Base-by-base conservation (phyloP, 495 filamentous ascomycete species). In the Podospora conica region DNA sequence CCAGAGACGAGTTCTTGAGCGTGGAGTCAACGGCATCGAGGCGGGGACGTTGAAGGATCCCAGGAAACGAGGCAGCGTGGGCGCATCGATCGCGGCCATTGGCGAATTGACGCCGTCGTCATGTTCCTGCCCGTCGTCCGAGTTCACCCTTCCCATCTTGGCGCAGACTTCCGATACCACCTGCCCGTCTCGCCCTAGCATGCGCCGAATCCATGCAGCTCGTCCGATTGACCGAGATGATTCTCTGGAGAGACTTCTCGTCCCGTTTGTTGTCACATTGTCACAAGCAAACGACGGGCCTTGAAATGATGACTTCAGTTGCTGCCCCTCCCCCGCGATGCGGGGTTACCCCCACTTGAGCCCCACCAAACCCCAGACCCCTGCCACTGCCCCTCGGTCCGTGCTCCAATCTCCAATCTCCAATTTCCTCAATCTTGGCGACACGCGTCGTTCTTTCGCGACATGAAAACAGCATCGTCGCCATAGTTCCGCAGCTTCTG, bases 401-500 rank as follows among this genome's bases (percentile, higher is more conserved):
- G 40, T 48, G 40, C 40, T n/a, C n/a, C n/a, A n/a, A n/a, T n/a
- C n/a, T n/a, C n/a, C n/a, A n/a, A n/a, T n/a, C n/a, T n/a, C 40
- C 40, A 5, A 48, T 48, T 48, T n/a, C 29, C 18, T 48, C 40
- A 48, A 18, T 40, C 5, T 40, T 18, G 15, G 40, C 6, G 40
- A n/a, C 15, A 8, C 40, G 40, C 54, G 54, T 24, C 54, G 23
- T 63, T 55, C 0, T 2, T 27, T n/a, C 60, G 40, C 9, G 48
- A 18, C 33, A 63, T 53, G 48, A 54, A 64, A 5, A 56, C 54
- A 24, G 62, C 62, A 23, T 64, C 62, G 22, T 57, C 63, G 33
- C 63, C 63, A 58, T 65, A 65, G 31, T 54, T 31, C 15, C 29
- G 27, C 7, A 65, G 28, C 63, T 65, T 65, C 56, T 65, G 31